These are phyloP conservation scores for Trametes coccinea DNA, from an alignment of 768 basidiomycete species.

Conservation along the genomic window DNA sequence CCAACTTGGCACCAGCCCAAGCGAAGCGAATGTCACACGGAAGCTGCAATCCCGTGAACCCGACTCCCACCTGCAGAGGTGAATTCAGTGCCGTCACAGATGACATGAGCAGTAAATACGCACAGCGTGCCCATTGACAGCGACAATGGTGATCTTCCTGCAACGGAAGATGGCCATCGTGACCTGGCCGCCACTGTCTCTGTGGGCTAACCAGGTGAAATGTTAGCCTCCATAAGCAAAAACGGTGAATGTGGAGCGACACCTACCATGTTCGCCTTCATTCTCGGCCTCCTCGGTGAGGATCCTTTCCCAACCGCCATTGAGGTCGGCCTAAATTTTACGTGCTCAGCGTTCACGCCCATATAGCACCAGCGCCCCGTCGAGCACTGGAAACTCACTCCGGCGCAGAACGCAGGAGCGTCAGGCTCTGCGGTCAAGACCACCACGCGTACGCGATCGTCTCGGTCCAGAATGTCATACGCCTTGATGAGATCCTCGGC, in stretches of 20 bases:
- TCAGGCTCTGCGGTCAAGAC: slow-evolving; percentile 52
- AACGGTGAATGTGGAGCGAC: not conserved
- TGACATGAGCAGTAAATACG: slow-evolving; percentile 5
- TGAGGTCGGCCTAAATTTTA: slow-evolving; percentile 46
- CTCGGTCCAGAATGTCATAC: slow-evolving; percentile 49
- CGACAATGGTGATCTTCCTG: slow-evolving; percentile 54
- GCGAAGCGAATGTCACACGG: slow-evolving; percentile 55
- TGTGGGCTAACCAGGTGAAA: slow-evolving; percentile 37
- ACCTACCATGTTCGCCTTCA: slow-evolving; percentile 49
- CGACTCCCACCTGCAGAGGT: slow-evolving; percentile 43
- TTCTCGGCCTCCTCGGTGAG: slow-evolving; percentile 40
- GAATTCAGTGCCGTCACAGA: not conserved
- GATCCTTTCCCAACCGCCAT: slow-evolving; percentile 46
- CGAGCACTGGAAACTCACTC: slow-evolving; percentile 37
- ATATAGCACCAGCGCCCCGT: no score
- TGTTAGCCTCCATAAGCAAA: no score
- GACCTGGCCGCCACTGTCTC: slow-evolving; percentile 50
- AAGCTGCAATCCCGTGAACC: slow-evolving; percentile 50
- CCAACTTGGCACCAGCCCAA: slow-evolving; percentile 51
- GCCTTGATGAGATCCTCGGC: slow-evolving; percentile 42
- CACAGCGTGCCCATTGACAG: slow-evolving; percentile 53
- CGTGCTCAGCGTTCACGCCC: no score
- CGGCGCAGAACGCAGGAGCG: slow-evolving; percentile 56
- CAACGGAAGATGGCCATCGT: slow-evolving; percentile 51
- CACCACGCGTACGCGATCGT: slow-evolving; percentile 53